These are phyloP conservation scores for Calonectria pteridis DNA, from an alignment of 2,329 filamentous ascomycete species.

Conservation along the genomic window DNA sequence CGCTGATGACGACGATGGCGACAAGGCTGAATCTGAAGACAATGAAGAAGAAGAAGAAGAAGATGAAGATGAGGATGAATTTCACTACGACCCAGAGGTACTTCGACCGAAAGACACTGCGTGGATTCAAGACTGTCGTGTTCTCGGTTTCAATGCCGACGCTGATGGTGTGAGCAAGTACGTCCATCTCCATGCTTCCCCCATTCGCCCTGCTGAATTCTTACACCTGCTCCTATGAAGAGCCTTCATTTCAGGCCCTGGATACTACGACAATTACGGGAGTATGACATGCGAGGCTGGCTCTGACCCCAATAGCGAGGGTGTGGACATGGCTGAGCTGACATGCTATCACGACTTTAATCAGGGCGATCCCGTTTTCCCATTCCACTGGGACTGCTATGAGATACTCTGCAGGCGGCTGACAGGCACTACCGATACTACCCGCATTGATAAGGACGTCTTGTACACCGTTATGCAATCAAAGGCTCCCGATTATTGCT, in stretches of 20 bases:
- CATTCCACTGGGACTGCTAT: slow-evolving; percentile 16
- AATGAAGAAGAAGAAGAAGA: not conserved
- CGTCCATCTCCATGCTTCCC: not conserved
- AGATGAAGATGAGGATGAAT: not conserved
- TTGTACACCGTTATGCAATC: slow-evolving; percentile 14
- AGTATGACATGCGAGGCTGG: not conserved
- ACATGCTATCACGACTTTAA: not conserved
- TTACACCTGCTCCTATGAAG: not conserved
- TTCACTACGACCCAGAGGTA: not conserved
- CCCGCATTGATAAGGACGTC: slow-evolving; percentile 1
- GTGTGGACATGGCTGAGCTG: not conserved
- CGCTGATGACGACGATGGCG: not conserved
- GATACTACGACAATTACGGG: not conserved
- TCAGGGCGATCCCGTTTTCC: slow-evolving; percentile 4
- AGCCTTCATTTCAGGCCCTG: slow-evolving; percentile 6
- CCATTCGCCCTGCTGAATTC: not conserved
- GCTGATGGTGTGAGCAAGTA: slow-evolving; percentile 8
- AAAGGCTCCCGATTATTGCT: not conserved
- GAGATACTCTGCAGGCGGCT: not conserved
- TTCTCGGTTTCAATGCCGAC: slow-evolving; percentile 7
- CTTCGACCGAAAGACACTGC: not conserved
- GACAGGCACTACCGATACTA: not conserved
- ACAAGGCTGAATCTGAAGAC: not conserved
- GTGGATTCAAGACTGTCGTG: not conserved
- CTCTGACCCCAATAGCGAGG: not conserved